Evolutionary conservation across 495 filamentous ascomycete genomes (phyloP).

Genomic region (Staphylotrichum tortipilum): DNA sequence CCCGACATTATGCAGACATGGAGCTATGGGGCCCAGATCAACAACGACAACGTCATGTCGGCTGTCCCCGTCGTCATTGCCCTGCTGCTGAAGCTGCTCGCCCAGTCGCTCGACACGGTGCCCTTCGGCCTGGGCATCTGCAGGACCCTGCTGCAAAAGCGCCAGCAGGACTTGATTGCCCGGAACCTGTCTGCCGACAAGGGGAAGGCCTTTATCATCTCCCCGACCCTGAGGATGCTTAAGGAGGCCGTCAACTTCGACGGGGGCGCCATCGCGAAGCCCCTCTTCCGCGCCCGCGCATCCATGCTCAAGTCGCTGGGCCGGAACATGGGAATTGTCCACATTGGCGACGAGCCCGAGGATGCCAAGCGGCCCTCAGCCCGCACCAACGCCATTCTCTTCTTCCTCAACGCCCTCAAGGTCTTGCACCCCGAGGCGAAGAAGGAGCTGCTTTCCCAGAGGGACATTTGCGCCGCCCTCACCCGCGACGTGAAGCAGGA

Average conservation of each 20-base stretch:
- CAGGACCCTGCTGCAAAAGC: constrained; percentile 62
- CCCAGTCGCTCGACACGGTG: constrained; percentile 58
- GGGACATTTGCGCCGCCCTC: constrained; percentile 58
- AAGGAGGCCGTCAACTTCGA: constrained; percentile 72
- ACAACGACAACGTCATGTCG: constrained; percentile 66
- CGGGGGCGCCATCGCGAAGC: constrained; percentile 64
- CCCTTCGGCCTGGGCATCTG: constrained; percentile 63
- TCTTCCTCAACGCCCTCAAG: constrained; percentile 64
- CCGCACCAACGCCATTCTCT: constrained; percentile 65
- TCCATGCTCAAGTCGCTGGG: constrained; percentile 66
- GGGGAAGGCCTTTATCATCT: constrained; percentile 75
- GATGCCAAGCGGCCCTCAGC: constrained; percentile 56
- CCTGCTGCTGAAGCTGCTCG: constrained; percentile 65
- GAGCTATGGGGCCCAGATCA: constrained; percentile 61
- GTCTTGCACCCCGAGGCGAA: constrained; percentile 63
- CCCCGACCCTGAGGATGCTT: constrained; percentile 69
- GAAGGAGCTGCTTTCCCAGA: constrained; percentile 63
- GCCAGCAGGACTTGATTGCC: constrained; percentile 62
- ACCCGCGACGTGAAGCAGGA: constrained; percentile 66
- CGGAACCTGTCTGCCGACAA: constrained; percentile 63
- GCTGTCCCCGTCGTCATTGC: constrained; percentile 67
- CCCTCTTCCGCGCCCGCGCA: constrained; percentile 59
- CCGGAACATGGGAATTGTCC: constrained; percentile 47
- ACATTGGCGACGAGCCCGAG: constrained; percentile 44
- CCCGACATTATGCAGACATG: constrained; percentile 70